Base-by-base conservation (phyloP, 164 flowering plant species). In the Magnolia sinica region DNA sequence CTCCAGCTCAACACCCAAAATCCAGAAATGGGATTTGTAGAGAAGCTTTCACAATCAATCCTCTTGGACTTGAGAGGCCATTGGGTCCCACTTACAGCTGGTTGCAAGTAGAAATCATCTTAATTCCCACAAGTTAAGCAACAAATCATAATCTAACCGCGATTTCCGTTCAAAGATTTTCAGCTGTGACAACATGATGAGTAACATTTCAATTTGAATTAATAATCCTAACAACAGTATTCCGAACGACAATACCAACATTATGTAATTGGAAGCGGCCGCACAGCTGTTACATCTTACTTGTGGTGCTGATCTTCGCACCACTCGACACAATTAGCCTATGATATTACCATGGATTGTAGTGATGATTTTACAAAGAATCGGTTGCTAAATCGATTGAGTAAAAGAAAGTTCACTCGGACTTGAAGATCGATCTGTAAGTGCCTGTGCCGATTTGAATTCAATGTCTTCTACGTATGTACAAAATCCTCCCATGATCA, bases 61-160 rank as follows among this genome's bases (percentile, higher is more conserved):
- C 70, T 71, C 70, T 76, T 79, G 78, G 85, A 80, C 82, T 82
- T 84, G 72, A 82, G 75, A 78, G 71, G 70, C 66, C 72, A 70
- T 55, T 77, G 84, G 88, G 83, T 85, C 90, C 90, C 87, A 78
- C 85, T 81, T 68, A 83, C 90, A 87, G 90, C 90, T 88, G 90
- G 73, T 87, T 80, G 76, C 83, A 82, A 87, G 14, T 83, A 83
- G 71, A 74, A 80, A 79, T 77, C 78, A 59, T 68, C 71, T 68
- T 27, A 23, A 76, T 74, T 74, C 70, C 85, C 87, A 79, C 80
- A 79, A 78, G 72, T 84, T 85, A 83, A 81, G 84, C 76, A 77
- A 85, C 75, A 9, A 9, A 55, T 55, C 11, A 55, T 9, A 16
- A 37, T 10, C 19, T 18, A 31, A 29, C 49, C 27, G 71, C 49